Evolutionary conservation across 768 basidiomycete species (phyloP), one percentile per base, ranked within the genome.

Genomic region (Russula emetica): DNA sequence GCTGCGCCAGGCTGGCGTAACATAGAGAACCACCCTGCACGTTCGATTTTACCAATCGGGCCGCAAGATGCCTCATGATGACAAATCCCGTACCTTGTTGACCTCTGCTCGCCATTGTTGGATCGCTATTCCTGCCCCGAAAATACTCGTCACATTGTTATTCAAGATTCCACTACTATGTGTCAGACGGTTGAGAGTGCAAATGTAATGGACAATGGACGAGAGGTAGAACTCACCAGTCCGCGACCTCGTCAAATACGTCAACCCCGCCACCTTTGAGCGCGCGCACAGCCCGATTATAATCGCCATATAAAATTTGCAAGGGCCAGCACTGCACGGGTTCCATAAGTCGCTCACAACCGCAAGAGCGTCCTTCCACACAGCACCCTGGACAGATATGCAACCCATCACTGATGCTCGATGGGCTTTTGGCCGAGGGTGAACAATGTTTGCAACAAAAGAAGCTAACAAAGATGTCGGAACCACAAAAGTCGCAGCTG

Each of bases 381-480:
- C 87, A 93, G 73, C 92, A 94, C 13, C 78, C 78, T 0, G 88
- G 75, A 72, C 92, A 94, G 7, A 91, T 73, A 22, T 80, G 72
- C 61, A 83, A 75, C 14, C 79, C 81, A 63, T 79, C 78, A 1
- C 80, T 80, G 34, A 63, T n/a, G 22, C 18, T 40, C 10, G 36
- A 26, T 24, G 59, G 8, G 13, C 70, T 68, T 20, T 62, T 69
- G 6, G 66, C 61, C 11, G 55, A 51, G 52, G 38, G 38, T 24
- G 60, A 54, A 63, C 89, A 88, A 0, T 67, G 63, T 1, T 71
- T 70, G 70, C 91, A 93, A 71, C 88, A 85, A 66, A 93, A 88
- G 71, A 85, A 92, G 64, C 86, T 85, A 67, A 90, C 85, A 67
- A 92, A 93, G 63, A 94, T 82, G 69, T 94, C 92, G 3, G 82